Base-by-base conservation (phyloP, 2,329 filamentous ascomycete genomes). In the Apiospora hydei region DNA sequence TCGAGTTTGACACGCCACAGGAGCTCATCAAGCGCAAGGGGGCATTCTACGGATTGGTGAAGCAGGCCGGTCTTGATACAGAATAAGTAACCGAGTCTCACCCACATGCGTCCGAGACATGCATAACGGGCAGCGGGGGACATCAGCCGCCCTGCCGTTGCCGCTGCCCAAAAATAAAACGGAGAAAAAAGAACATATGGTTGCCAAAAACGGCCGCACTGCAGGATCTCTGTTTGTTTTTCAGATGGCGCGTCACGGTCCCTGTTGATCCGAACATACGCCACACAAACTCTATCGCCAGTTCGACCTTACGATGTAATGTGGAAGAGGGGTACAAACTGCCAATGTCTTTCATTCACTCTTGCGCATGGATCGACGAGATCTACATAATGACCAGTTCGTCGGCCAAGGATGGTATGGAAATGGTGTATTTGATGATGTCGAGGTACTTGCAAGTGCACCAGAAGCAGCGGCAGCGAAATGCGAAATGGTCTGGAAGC, bases 1-100 rank as follows among this genome's bases (percentile, higher is more conserved):
- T 92, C 69, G 96, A 99, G 82, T 99, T 98, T 82, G 96, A 97
- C 82, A 94, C 92, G 8, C 96, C 96, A 1, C 86, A 90, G 51
- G 91, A 92, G 74, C 86, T 99, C 72, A 89, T 98, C 74, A 90
- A 90, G 82, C 88, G 88, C 79, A 90, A 90, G 80, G 94, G 96
- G 1, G 83, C 94, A 69, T 99, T 99, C 82, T 94, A 96, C 83
- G 92, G 95, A 72, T 86, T 99, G 67, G 96, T 98, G 73, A 95
- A 92, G 83, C 95, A 99, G 84, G 94, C 96, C 4, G 95, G 95
- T 53, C 85, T 99, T 73, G 85, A 88, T 77, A 80, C 86, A 26
- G 85, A 87, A 68, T 83, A 78, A 70, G 67, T 64, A 64, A 64
- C 30, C 57, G 21, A 38, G 53, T 61, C 53, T 61, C 53, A 38